These are phyloP conservation scores for Teunomyces cretensis DNA, from an alignment of 805 yeast species.

Conservation along the genomic window DNA sequence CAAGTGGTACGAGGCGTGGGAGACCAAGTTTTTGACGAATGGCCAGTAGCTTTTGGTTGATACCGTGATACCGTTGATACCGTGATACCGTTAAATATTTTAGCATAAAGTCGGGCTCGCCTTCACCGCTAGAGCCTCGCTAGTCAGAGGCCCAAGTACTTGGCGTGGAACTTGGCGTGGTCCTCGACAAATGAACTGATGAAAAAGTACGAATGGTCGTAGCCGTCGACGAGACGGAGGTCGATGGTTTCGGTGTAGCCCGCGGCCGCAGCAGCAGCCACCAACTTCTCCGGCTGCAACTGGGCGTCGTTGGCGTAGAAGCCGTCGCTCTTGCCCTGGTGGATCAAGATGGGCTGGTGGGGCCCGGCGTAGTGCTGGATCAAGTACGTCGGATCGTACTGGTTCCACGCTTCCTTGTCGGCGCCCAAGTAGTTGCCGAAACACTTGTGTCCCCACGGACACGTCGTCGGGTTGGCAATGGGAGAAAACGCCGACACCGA, in stretches of 20 bases:
- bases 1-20: constrained; percentile 62
- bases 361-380: constrained; percentile 33
- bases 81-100: too few species aligned
- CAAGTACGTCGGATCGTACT: constrained; percentile 84
- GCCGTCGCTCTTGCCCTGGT: constrained; percentile 78
- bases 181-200: constrained; percentile 74
- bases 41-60: too few species aligned
- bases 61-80: too few species aligned
- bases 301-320: constrained; percentile 62
- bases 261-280: constrained; percentile 57
- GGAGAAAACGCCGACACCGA: constrained; percentile 92
- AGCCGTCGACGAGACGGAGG: constrained; percentile 69
- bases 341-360: constrained; percentile 67
- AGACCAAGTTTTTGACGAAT: constrained; percentile 43
- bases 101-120: too few species aligned
- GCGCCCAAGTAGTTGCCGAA: constrained; percentile 76
- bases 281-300: constrained; percentile 72
- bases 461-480: constrained; percentile 71
- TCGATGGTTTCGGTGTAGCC: constrained; percentile 60
- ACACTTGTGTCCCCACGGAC: constrained; percentile 88
- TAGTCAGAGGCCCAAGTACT: constrained; percentile 43
- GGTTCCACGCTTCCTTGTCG: constrained; percentile 59
- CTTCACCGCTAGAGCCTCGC: neutral
- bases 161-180: constrained; percentile 87
- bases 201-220: constrained; percentile 90